Evolutionary conservation across 176 grass and related monocot species (phyloP), one percentile per base, ranked within the genome.

Genomic region (Stipa capillata): DNA sequence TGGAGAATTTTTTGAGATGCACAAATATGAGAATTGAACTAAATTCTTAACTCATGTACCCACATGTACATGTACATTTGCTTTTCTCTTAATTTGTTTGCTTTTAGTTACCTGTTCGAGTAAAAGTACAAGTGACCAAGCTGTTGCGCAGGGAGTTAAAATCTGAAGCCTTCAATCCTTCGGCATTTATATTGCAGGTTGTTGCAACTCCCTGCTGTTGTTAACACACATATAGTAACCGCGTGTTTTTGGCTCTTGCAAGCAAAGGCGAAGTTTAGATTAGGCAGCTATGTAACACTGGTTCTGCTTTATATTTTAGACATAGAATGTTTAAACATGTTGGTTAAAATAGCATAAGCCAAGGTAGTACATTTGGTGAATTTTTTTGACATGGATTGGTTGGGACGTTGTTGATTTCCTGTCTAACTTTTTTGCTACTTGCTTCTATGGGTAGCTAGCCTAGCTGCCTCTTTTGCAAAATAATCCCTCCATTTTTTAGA

Each of bases 121-220:
- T 70, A 63, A 83, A 89, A 63, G 69, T 69, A 69, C 52, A 80
- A 76, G 57, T 69, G 63, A 81, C 70, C 75, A 81, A 54, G 73
- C 43, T 54, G 73, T 60, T 80, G 77, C 63, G 62, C 62, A 37
- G 51, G 29, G 43, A 23, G 61, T 57, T 70, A 65, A 55, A 18
- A 87, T 64, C 44, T 64, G 73, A 55, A 72, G 41, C 66, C 69
- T 69, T 88, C 34, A 76, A 55, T 76, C 76, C 69, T 54, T 84
- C 52, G 16, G 10, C 62, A 85, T 16, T 75, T 85, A 44, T 80
- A 50, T 53, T 60, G 67, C 43, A 29, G 34, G 82, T 85, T 85
- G 82, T 84, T 89, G 61, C 43, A 89, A 89, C 82, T 80, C 62
- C 82, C 61, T 84, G 41, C 43, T 36, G 62, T 69, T 89, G n/a